phyloP scores from a whole-genome alignment of 2,329 filamentous ascomycete genomes.

The Xylaria digitata region DNA sequence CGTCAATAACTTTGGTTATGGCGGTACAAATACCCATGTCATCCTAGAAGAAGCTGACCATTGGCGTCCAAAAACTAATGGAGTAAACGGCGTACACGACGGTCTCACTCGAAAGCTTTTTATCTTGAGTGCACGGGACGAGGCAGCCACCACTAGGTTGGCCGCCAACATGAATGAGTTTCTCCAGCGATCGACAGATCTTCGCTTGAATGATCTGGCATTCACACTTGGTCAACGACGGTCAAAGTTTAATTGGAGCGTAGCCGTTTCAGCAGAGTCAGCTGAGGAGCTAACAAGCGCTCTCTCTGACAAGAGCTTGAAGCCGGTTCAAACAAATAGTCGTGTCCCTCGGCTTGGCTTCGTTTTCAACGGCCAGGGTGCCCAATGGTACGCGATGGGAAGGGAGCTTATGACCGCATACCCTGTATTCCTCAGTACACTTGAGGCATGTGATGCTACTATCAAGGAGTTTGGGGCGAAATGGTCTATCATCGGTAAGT shows the following conservation, averaged over 20 bases:
- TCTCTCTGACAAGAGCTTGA: slow-evolving; percentile 8
- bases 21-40: slow-evolving; percentile 53
- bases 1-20: slow-evolving; percentile 54
- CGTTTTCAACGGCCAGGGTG: slow-evolving; percentile 43
- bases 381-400: slow-evolving; percentile 44
- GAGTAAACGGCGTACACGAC: slow-evolving; percentile 8
- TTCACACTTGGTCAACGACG: slow-evolving; percentile 26
- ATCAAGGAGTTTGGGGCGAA: slow-evolving; percentile 26
- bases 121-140: slow-evolving; percentile 30
- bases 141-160: neutral
- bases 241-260: slow-evolving; percentile 18
- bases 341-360: slow-evolving; percentile 30
- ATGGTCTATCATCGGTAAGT: slow-evolving; percentile 37
- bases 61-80: slow-evolving; percentile 1
- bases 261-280: slow-evolving; percentile 4
- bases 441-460: slow-evolving; percentile 18
- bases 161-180: slow-evolving; percentile 9
- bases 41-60: slow-evolving; percentile 41
- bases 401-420: slow-evolving; percentile 28
- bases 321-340: slow-evolving; percentile 7
- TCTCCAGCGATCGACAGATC: neutral
- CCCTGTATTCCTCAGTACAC: slow-evolving; percentile 24
- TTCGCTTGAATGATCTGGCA: slow-evolving; percentile 10
- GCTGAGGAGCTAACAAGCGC: neutral
- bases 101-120: slow-evolving; percentile 4